These are phyloP conservation scores for Ceratonia siliqua DNA, from an alignment of 306 rosid species.

Conservation along the genomic window DNA sequence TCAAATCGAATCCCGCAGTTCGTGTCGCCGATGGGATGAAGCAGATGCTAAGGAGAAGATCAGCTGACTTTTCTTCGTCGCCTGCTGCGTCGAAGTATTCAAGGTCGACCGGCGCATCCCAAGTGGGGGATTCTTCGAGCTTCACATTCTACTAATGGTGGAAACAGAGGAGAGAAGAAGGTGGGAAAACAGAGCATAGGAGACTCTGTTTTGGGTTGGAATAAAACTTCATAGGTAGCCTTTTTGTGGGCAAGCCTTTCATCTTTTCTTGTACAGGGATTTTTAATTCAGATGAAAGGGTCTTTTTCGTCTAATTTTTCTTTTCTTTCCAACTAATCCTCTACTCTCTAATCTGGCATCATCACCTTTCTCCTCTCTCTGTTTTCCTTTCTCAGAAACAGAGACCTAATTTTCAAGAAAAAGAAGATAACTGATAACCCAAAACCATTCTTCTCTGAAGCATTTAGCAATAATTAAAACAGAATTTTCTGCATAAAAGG, in stretches of 20 bases:
- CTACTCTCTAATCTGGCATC: not conserved
- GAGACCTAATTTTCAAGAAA: conserved; percentile 9
- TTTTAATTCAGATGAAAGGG: conserved; percentile 27
- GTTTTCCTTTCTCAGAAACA: conserved; percentile 29
- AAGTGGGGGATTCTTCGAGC: conserved; percentile 58
- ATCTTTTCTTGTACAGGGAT: conserved; percentile 45
- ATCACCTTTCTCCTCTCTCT: not conserved
- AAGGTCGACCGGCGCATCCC: conserved; percentile 62
- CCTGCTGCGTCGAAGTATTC: conserved; percentile 45
- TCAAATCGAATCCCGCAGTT: conserved; percentile 75
- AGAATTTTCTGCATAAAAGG: not conserved
- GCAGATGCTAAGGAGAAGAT: conserved; percentile 81
- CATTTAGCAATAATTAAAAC: not conserved
- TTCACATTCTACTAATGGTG: conserved; percentile 44
- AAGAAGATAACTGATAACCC: not conserved
- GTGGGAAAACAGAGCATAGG: not conserved
- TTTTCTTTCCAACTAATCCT: not conserved
- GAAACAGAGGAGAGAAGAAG: conserved; percentile 1
- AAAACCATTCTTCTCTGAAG: not conserved
- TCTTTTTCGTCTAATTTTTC: not conserved
- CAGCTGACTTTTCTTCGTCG: conserved; percentile 49
- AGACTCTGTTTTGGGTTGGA: conserved; percentile 25
- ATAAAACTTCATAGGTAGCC: conserved; percentile 33
- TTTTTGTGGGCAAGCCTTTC: conserved; percentile 33
- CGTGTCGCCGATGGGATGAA: conserved; percentile 90